A percentile compares a stretch with the other conserved stretches of the same genome.
phyloP scores from a whole-genome alignment of 1,139 yeast genomes.

The Yamadazyma membranifaciens region DNA sequence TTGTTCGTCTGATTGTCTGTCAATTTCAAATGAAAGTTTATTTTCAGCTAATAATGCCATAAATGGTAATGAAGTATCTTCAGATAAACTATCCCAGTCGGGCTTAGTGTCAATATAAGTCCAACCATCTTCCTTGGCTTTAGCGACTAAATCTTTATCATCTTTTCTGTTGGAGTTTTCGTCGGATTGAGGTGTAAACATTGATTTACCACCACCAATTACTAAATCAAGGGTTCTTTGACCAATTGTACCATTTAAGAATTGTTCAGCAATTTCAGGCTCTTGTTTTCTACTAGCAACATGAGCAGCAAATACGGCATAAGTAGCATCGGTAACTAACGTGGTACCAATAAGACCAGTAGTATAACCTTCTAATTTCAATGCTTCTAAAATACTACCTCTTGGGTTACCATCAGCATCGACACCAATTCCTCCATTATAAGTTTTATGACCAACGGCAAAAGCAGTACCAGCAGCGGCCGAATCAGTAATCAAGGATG shows the following conservation, averaged over 20 bases:
- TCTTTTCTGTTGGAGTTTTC: constrained; percentile 71
- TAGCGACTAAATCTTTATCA: constrained; percentile 57
- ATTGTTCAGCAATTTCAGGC: constrained; percentile 71
- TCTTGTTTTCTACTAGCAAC: constrained; percentile 65
- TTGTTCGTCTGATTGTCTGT: constrained; percentile 52
- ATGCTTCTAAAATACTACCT: constrained; percentile 82
- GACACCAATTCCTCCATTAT: constrained; percentile 85
- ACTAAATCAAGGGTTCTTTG: constrained; percentile 40
- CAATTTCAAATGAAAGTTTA: constrained; percentile 80
- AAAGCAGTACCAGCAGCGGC: constrained; percentile 97
- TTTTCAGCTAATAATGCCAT: constrained; percentile 66
- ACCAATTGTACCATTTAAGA: constrained; percentile 35
- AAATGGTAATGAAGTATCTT: constrained; percentile 51
- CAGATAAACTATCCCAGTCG: constrained; percentile 42
- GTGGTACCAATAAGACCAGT: constrained; percentile 91
- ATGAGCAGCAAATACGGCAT: constrained; percentile 78
- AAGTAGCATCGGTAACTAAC: constrained; percentile 59
- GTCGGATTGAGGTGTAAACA: constrained; percentile 49
- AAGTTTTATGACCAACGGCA: constrained; percentile 72
- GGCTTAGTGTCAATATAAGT: constrained; percentile 56
- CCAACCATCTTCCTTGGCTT: constrained; percentile 65
- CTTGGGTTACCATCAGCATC: constrained; percentile 60
- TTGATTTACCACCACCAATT: constrained; percentile 90
- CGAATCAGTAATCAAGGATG: constrained; percentile 77
- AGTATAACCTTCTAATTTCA: constrained; percentile 69